Evolutionary conservation across 106 monocot species (phyloP), one percentile per base, ranked within the genome.

Genomic region (Dendrobium catenatum): DNA sequence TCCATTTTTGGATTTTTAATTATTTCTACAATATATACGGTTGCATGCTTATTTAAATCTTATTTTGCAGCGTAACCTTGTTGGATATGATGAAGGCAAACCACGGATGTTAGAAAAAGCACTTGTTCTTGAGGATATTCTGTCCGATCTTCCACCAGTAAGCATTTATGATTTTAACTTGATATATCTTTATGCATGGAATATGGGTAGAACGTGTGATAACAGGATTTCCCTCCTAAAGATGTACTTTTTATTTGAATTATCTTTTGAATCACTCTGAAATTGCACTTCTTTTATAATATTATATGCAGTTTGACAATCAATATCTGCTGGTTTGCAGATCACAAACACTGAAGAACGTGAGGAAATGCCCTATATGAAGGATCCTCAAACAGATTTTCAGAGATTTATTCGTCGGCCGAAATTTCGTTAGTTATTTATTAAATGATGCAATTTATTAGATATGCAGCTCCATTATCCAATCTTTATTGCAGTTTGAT

Each of bases 71-170:
- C 91, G 90, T 78, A 94, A 93, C 64, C 29, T 94, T 80, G 96
- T 96, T 86, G 96, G 85, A 20, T 96, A 90, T 86, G 87, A 91
- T 64, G 87, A 92, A 78, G 83, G 81, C 24, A 86, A 85, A 80
- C 83, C 83, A 48, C 84, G 88, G 31, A 77, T 66, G 9, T 79
- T 96, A 68, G 90, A 92, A 70, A 96, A 88, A 49, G 92, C 85
- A 58, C 73, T 96, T 82, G 86, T 92, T 79, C 85, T 96, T 47
- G 86, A 86, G 75, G 96, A 96, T 82, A 75, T 87, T 79, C 79
- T 96, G 73, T 90, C 96, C 85, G 96, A 96, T 89, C 96, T 96
- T 83, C 96, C 96, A 80, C 46, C 77, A 78, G 96, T 96, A 92
- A 85, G 84, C 15, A 6, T 43, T 4, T 46, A 75, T 82, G 19